These are phyloP conservation scores for Colletotrichum zoysiae DNA, from an alignment of 2,329 filamentous ascomycete genomes.

Conservation along the genomic window DNA sequence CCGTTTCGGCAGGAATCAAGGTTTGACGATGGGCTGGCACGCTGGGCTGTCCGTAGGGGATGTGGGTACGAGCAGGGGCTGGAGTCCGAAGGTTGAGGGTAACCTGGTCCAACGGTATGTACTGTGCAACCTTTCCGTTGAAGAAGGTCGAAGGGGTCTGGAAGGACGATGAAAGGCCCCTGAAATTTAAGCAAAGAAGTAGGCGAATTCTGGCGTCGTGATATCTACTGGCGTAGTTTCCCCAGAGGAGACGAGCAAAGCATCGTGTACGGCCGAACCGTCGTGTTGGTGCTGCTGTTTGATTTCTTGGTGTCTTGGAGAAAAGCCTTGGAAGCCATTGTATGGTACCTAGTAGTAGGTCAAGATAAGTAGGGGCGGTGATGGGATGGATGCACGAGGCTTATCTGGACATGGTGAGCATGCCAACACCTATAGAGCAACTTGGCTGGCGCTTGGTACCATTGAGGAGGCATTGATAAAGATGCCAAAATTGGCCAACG, in stretches of 20 bases:
- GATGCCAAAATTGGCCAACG: slow-evolving; percentile 30
- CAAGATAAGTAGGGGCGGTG: not conserved
- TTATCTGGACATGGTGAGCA: slow-evolving; percentile 31
- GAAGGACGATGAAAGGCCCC: slow-evolving; percentile 6
- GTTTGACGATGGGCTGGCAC: not conserved
- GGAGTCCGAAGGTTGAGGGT: slow-evolving; percentile 23
- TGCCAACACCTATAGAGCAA: slow-evolving; percentile 40
- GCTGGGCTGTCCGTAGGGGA: not conserved
- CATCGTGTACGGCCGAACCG: not conserved
- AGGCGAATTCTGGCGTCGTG: slow-evolving; percentile 22
- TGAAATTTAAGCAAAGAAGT: slow-evolving; percentile 32
- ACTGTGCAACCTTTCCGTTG: slow-evolving; percentile 11
- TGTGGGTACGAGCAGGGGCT: not conserved
- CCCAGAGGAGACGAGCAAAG: not conserved
- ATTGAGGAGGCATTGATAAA: slow-evolving; percentile 35
- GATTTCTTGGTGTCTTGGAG: slow-evolving; percentile 4
- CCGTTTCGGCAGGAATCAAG: not conserved
- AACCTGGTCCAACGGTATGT: slow-evolving; percentile 11
- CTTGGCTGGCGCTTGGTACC: slow-evolving; percentile 41
- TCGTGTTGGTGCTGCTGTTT: slow-evolving; percentile 14
- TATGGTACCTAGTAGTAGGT: slow-evolving; percentile 13
- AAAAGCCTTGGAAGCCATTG: slow-evolving; percentile 1
- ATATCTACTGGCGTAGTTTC: slow-evolving; percentile 8
- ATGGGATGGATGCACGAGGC: not conserved
- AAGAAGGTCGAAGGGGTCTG: slow-evolving; percentile 20